Percentiles rank a stretch among this genome's conserved stretches.
phyloP scores from a whole-genome alignment of 73 alveolate species.

The Tetrahymena borealis region DNA sequence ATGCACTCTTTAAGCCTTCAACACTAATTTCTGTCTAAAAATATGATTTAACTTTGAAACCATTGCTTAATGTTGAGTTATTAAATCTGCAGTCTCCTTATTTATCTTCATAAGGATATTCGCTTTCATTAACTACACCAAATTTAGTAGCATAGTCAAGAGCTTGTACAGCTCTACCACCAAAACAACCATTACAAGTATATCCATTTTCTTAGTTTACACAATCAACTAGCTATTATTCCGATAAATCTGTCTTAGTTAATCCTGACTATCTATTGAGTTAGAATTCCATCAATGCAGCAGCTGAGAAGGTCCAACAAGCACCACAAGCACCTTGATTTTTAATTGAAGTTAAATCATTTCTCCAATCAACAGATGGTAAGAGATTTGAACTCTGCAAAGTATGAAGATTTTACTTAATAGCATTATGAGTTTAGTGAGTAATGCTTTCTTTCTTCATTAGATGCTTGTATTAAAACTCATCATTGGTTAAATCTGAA shows the following conservation, averaged over 20 bases:
- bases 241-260: constrained; percentile 10
- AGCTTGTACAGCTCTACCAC: constrained; percentile 30
- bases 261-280: neutral
- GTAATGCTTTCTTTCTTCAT: too few species aligned
- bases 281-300: constrained; percentile 46
- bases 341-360: constrained; percentile 21
- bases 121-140: constrained; percentile 14
- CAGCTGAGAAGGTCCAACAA: constrained; percentile 54
- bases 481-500: too few species aligned
- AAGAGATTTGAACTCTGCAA: too few species aligned
- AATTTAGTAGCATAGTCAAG: constrained; percentile 1
- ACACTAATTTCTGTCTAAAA: neutral
- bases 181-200: constrained; percentile 42
- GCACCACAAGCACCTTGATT: constrained; percentile 48
- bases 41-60: neutral
- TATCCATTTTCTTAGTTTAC: constrained; percentile 10
- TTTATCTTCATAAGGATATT: constrained; percentile 38
- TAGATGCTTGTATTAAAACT: too few species aligned
- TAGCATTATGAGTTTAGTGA: too few species aligned
- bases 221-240: constrained; percentile 53
- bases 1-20: neutral
- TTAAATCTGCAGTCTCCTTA: neutral
- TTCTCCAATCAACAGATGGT: constrained; percentile 58
- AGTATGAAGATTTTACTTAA: too few species aligned
- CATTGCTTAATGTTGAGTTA: too few species aligned